Conservation (phyloP, 768 basidiomycete genomes). For the Leccinum disarticulatum region DNA sequence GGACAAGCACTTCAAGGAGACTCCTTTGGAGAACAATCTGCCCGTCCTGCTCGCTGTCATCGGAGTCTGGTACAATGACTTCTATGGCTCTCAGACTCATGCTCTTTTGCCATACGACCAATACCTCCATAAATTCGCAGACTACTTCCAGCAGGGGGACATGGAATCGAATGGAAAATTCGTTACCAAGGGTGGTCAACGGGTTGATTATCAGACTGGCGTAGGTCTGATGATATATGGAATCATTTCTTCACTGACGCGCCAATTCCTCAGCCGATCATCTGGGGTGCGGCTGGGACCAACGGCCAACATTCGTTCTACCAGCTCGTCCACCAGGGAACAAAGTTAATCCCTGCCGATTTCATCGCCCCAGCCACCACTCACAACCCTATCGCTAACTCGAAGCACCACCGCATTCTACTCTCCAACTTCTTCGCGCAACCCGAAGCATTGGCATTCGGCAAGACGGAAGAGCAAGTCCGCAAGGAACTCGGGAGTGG, state of each 20-base stretch:
- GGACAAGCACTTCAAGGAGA: slow-evolving; percentile 94
- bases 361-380: slow-evolving; percentile 89
- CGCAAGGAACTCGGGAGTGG: slow-evolving; percentile 62
- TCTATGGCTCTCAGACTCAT: slow-evolving; percentile 95
- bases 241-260: neutral
- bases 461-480: slow-evolving; percentile 92
- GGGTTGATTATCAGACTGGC: slow-evolving; percentile 95
- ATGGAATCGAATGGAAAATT: slow-evolving; percentile 99
- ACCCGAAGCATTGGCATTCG: slow-evolving; percentile 96
- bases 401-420: slow-evolving; percentile 96
- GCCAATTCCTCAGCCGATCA: slow-evolving; percentile 68
- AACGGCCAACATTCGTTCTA: slow-evolving; percentile 99
- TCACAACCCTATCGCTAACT: slow-evolving; percentile 83
- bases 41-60: slow-evolving; percentile 88
- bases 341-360: slow-evolving; percentile 88
- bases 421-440: slow-evolving; percentile 99
- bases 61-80: slow-evolving; percentile 99
- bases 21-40: slow-evolving; percentile 85
- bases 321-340: slow-evolving; percentile 94
- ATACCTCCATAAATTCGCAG: slow-evolving; percentile 98
- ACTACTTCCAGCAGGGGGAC: slow-evolving; percentile 99
- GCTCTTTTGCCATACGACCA: slow-evolving; percentile 97
- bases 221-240: slow-evolving; percentile 45
- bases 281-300: slow-evolving; percentile 98
- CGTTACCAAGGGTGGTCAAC: slow-evolving; percentile 89